Evolutionary conservation across 371 early-diverging fungal species (phyloP).

Genomic region (Circinella minor): DNA sequence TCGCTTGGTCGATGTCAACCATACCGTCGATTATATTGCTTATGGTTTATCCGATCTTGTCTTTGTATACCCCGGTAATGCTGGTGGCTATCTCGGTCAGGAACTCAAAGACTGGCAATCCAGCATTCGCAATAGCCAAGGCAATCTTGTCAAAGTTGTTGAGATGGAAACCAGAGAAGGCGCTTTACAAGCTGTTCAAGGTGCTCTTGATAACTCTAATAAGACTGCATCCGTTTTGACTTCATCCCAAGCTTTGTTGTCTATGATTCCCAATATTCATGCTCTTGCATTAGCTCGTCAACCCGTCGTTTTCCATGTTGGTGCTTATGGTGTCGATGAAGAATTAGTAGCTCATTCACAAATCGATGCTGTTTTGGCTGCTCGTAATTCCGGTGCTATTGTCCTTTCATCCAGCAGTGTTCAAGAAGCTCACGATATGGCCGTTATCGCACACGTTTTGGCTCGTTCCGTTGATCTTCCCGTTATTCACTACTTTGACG

Average conservation of each 20-base stretch:
- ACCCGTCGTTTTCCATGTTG: conserved; percentile 85
- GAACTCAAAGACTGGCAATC: conserved; percentile 64
- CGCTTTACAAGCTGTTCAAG: conserved; percentile 83
- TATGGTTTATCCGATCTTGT: conserved; percentile 79
- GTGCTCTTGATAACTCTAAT: conserved; percentile 59
- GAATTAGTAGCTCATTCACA: conserved; percentile 58
- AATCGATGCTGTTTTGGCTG: conserved; percentile 71
- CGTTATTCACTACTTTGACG: conserved; percentile 80
- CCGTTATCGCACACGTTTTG: conserved; percentile 70
- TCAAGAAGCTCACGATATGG: conserved; percentile 84
- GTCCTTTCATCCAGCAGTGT: conserved; percentile 71
- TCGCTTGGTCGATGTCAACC: conserved; percentile 63
- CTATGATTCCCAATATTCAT: conserved; percentile 84
- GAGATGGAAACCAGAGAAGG: conserved; percentile 82
- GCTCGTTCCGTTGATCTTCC: conserved; percentile 64
- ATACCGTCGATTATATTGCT: conserved; percentile 75
- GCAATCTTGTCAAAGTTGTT: conserved; percentile 65
- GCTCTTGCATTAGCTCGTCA: conserved; percentile 63
- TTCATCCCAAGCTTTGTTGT: conserved; percentile 75
- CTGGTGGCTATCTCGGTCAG: conserved; percentile 65
- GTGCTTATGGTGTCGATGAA: conserved; percentile 68
- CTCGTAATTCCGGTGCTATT: conserved; percentile 70
- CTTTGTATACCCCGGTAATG: conserved; percentile 74
- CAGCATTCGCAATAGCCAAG: conserved; percentile 62
- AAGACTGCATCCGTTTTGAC: conserved; percentile 67